phyloP scores from a whole-genome alignment of 2,329 filamentous ascomycete species.

The Colletotrichum zoysiae region DNA sequence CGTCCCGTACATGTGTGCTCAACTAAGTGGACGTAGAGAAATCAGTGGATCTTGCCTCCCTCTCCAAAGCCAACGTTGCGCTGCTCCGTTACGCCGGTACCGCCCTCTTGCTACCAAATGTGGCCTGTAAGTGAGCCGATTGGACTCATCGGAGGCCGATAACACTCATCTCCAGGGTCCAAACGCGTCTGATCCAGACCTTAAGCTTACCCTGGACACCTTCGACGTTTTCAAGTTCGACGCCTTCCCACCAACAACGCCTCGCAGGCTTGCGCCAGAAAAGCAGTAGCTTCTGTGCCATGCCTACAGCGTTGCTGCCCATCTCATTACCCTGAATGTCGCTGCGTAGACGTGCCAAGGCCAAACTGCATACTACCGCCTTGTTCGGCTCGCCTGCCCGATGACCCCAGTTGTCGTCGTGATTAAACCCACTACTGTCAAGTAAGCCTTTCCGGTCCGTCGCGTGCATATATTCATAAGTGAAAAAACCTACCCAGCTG shows the following conservation, averaged over 20 bases:
- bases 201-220: constrained; percentile 93
- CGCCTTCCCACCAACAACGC: constrained; percentile 99
- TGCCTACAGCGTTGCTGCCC: constrained; percentile 86
- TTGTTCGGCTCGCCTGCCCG: constrained; percentile 98
- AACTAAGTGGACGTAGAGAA: constrained; percentile 21
- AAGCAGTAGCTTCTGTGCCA: constrained; percentile 97
- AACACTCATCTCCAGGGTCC: constrained; percentile 98
- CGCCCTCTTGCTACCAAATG: background rate
- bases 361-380: constrained; percentile 96
- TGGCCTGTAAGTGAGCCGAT: background rate
- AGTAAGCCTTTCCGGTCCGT: constrained; percentile 29
- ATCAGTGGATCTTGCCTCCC: background rate
- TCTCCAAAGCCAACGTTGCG: constrained; percentile 15
- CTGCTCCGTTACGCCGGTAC: constrained; percentile 18
- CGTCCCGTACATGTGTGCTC: constrained; percentile 1
- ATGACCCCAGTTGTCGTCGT: constrained; percentile 95
- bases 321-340: constrained; percentile 86
- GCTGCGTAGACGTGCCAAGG: constrained; percentile 90
- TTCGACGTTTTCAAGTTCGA: constrained; percentile 89
- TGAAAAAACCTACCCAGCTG: constrained; percentile 83
- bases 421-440: constrained; percentile 85
- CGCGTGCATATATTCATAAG: background rate
- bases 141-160: constrained; percentile 79
- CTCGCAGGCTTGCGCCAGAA: constrained; percentile 98
- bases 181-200: constrained; percentile 97